Base-by-base conservation (phyloP, 371 early-diverging fungal species). In the Mortierella polycephala region DNA sequence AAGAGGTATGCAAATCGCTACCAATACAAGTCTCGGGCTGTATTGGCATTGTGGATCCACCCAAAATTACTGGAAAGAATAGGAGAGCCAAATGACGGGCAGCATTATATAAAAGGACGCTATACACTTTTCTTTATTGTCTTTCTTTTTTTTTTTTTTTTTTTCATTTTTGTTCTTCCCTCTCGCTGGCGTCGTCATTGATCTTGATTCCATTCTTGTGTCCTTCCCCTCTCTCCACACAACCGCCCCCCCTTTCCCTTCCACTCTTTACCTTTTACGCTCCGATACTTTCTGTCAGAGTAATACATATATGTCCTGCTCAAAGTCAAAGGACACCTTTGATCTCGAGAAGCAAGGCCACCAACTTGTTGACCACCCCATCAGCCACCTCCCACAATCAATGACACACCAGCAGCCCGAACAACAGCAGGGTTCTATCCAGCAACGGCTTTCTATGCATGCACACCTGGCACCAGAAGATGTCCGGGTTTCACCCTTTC, bases 221-320 rank as follows among this genome's bases (percentile, higher is more conserved):
- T 16, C 6, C 53, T 23, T 40, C 0, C 20, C 7, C 11, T 13
- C 45, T 59, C 10, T 14, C 2, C 21, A 12, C 21, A 23, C 21
- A 7, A 44, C 39, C 16, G 16, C 16, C 56, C 37, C 12, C 20
- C 30, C 45, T 39, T 14, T 0, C 46, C 37, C 18, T 14, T 18
- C 47, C 47, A 50, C 45, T 40, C 46, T 37, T 52, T 62, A 13
- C 21, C 5, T 40, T 49, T 41, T 50, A 50, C 69, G 55, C 40
- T 4, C 8, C 14, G 6, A 46, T 44, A 50, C 20, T 41, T 14
- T 37, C 51, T 52, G 58, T 63, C 67, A 47, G 51, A 70, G 58
- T 68, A 60, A 62, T 45, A 79, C 65, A 69, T 69, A 69, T 73
- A 79, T 79, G 80, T 79, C 80, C 66, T 40, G 46, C 40, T 59